These are phyloP conservation scores for Salix udensis DNA, from an alignment of 345 rosid genomes.

Conservation along the genomic window DNA sequence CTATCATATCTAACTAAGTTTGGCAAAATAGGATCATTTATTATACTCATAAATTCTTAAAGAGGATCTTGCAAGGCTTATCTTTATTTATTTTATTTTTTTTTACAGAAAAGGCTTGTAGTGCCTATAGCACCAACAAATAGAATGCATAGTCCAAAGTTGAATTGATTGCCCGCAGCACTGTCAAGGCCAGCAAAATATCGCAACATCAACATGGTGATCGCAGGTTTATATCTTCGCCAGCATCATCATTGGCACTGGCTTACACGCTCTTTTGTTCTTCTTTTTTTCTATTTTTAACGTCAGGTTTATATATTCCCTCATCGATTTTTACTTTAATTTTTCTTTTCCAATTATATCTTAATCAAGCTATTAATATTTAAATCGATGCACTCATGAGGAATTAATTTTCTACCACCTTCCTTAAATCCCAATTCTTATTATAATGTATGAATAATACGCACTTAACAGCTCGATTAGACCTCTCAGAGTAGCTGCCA, in stretches of 20 bases:
- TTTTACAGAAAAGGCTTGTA: neutral
- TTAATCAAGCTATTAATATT: too few relatives aligned
- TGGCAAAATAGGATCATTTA: slow-evolving; percentile 5
- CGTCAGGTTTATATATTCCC: too few relatives aligned
- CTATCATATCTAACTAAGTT: slow-evolving; percentile 13
- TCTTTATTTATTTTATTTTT: neutral
- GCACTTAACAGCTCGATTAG: too few relatives aligned
- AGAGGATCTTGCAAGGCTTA: neutral
- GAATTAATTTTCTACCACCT: too few relatives aligned
- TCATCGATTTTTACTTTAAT: too few relatives aligned
- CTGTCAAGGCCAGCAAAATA: slow-evolving; percentile 12
- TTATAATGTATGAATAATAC: too few relatives aligned
- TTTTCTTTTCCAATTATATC: too few relatives aligned
- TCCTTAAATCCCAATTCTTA: too few relatives aligned
- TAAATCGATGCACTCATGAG: too few relatives aligned
- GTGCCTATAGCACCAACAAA: slow-evolving; percentile 34
- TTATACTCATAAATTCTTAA: neutral
- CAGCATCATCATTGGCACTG: neutral
- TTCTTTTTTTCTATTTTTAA: neutral
- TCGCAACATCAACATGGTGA: neutral
- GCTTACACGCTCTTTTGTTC: too few relatives aligned
- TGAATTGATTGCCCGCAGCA: slow-evolving; percentile 17
- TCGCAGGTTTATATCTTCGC: neutral
- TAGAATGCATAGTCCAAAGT: slow-evolving; percentile 15
- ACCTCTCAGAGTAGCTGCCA: too few relatives aligned